phyloP scores from a whole-genome alignment of 2,329 filamentous ascomycete genomes.

The Cadophora gregata region DNA sequence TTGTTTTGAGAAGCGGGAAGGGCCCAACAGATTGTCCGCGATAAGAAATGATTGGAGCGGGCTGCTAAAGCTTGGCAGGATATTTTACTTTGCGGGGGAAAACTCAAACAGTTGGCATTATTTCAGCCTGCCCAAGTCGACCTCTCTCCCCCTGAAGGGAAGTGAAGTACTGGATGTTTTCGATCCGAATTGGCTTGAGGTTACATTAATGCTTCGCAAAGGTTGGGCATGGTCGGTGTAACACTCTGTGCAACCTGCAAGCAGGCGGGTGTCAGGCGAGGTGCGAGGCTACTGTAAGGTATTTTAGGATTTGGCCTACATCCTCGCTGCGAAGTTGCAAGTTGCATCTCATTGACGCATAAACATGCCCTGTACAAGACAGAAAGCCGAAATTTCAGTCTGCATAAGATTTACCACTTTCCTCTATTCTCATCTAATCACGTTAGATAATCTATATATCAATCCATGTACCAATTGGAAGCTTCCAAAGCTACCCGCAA shows the following conservation, averaged over 20 bases:
- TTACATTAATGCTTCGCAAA: constrained; percentile 1
- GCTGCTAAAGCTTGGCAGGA: constrained; percentile 5
- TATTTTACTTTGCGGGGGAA: background rate
- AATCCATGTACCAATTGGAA: background rate
- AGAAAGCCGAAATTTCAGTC: too few relatives aligned
- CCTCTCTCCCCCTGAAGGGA: background rate
- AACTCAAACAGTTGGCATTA: background rate
- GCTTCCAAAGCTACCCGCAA: too few relatives aligned
- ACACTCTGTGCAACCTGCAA: background rate
- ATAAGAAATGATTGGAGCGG: constrained; percentile 21
- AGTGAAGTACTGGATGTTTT: background rate
- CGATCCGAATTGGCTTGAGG: background rate
- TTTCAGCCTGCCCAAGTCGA: background rate
- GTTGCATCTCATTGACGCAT: background rate
- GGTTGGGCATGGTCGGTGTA: background rate
- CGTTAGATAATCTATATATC: background rate
- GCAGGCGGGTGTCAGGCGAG: constrained; percentile 1
- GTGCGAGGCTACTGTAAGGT: background rate
- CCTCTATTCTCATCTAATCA: background rate
- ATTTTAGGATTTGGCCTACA: background rate
- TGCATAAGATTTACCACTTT: background rate
- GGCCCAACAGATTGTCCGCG: constrained; percentile 19
- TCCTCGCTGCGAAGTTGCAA: background rate
- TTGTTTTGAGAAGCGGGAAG: constrained; percentile 17
- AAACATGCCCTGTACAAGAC: background rate